Base-by-base conservation (phyloP, 768 basidiomycete species). In the Phaeolepiota aurea region DNA sequence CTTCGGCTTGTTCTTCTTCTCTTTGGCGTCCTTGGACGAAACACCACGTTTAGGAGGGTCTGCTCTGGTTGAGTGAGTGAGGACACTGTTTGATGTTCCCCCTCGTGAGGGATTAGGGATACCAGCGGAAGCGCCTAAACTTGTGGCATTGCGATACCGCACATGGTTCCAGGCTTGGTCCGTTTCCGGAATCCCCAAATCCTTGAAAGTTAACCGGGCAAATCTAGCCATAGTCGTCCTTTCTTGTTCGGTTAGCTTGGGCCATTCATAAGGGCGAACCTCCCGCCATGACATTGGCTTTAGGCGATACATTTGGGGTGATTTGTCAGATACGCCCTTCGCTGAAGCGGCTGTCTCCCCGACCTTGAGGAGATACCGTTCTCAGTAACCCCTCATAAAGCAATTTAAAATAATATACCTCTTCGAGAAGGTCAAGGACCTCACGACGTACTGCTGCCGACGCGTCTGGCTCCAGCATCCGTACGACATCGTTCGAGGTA, bases 201-300 rank as follows among this genome's bases (percentile, higher is more conserved):
- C 55, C 22, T 57, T 61, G 49, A 82, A 67, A 0, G 61, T 69
- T 12, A 59, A 46, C 34, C 78, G 69, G 1, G 76, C 80, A 20
- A 66, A 62, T 30, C 74, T 68, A 5, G 74, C 68, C 55, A 86
- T 61, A n/a, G 44, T 49, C 5, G 59, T 61, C 3, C 74, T 68
- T 33, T 78, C 74, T 2, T 60, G 37, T 20, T 74, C 71, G 2
- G 63, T 61, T 19, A 82, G 62, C 20, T 62, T 63, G 0, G 68
- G 61, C 69, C 73, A 82, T 45, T 77, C 79, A 43, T 68, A 77
- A 0, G 85, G 85, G 4, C 81, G 76, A 18, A 86, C 78, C 50
- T 87, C 78, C 22, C 65, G 65, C 83, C 84, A 87, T 2, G 74
- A 61, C 14, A 57, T 52, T 16, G 67, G 59, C 46, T 76, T 82